A percentile compares a stretch with the other conserved stretches of the same genome.
These are phyloP conservation scores for Cercophora scortea DNA, from an alignment of 495 filamentous ascomycete genomes.

Conservation along the genomic window DNA sequence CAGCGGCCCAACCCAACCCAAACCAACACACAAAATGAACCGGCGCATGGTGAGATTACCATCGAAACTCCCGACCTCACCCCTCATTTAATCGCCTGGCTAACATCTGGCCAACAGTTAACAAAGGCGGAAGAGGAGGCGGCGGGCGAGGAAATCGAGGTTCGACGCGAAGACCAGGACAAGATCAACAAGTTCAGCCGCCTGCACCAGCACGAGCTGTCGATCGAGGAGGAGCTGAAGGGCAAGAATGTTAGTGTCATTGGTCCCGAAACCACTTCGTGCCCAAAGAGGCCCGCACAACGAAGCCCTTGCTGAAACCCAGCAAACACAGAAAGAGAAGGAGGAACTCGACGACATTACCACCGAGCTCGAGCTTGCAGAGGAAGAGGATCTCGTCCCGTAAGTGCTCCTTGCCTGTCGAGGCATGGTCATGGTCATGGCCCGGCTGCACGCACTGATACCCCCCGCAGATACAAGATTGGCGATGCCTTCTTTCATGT, in stretches of 20 bases:
- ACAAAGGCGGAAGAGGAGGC: conserved; percentile 83
- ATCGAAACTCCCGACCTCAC: not conserved
- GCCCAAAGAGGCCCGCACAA: not conserved
- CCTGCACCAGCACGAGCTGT: conserved; percentile 75
- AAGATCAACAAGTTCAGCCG: conserved; percentile 98
- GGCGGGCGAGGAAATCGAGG: conserved; percentile 73
- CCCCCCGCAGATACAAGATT: conserved; percentile 72
- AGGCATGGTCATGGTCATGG: not conserved
- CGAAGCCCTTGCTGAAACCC: conserved; percentile 11
- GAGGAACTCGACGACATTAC: conserved; percentile 92
- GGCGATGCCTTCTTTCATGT: conserved; percentile 91
- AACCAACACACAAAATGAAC: conserved; percentile 14
- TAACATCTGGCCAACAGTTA: conserved; percentile 51
- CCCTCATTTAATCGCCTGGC: not conserved
- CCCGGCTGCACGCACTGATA: conserved; percentile 8
- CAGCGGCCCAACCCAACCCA: not conserved
- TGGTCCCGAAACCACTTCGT: not conserved
- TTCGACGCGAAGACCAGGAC: conserved; percentile 93
- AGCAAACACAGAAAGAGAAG: conserved; percentile 75
- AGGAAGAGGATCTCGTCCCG: conserved; percentile 92
- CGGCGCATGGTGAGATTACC: conserved; percentile 31
- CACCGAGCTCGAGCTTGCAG: conserved; percentile 84
- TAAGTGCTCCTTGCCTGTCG: conserved; percentile 30
- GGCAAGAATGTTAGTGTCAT: conserved; percentile 58
- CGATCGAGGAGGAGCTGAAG: conserved; percentile 74